Base-by-base conservation (phyloP, 1,284 basidiomycete species). In the Puccinia coronata region DNA sequence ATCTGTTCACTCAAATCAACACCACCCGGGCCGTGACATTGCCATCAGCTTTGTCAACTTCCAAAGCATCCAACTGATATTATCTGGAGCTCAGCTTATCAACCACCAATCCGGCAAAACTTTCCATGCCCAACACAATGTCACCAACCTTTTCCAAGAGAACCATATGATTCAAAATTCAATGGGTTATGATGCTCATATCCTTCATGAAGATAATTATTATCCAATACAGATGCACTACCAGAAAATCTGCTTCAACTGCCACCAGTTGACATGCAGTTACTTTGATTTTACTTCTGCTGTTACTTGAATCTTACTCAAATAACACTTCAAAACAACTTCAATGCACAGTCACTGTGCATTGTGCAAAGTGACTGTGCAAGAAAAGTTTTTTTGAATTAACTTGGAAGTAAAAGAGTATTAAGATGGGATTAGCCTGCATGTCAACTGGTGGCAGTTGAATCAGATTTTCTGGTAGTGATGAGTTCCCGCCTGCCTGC, bases 1-100 rank as follows among this genome's bases (percentile, higher is more conserved):
- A 0, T 76, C 73, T 31, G 20, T 76, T 49, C 73, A 76, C 59
- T 63, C 73, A 0, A 76, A 76, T 39, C 20, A 31, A 25, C 55
- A 53, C 16, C 39, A 43, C n/a, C 73, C 73, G 12, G 57, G 73
- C 0, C 55, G 41, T 18, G 57, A 76, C 57, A 61, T 76, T 12
- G 39, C 59, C 1, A 63, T 49, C 18, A 28, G 25, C 51, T 76
- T 76, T 25, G 25, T 23, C 12, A 49, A 76, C 41, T 63, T 25
- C 34, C n/a, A 65, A 34, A 12, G 9, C 12, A 18, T 61, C 4
- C 55, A 25, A 5, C n/a, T 31, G 9, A 57, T 57, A 6, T 28
- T 57, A 8, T 57, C 55, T 28, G 55, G 55, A 6, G n/a, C n/a
- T 2, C 55, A 6, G 8, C 25, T 57, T 2, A 57, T 28, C 55